Percentiles rank a stretch among this genome's conserved stretches.
Evolutionary conservation across 192 early-diverging fungal species (phyloP).

Genomic region (Diversispora eburnea): DNA sequence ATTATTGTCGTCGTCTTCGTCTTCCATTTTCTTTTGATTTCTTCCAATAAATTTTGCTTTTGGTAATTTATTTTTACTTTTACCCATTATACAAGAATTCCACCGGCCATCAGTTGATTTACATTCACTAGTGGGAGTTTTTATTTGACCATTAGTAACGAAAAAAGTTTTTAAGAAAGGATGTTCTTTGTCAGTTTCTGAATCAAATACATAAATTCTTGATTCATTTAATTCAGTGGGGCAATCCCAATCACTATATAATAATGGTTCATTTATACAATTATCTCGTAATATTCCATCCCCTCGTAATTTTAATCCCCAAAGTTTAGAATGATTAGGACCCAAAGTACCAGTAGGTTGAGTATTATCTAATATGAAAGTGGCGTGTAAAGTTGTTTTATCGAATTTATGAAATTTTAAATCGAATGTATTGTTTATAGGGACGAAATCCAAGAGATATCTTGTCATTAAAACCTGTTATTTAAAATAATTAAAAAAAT

Average conservation of each 20-base stretch:
- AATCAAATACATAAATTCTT: neutral
- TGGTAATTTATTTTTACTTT: neutral
- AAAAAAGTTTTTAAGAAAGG: neutral
- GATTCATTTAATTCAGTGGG: neutral
- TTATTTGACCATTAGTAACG: neutral
- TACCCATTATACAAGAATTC: neutral
- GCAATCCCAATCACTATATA: neutral
- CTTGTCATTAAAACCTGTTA: neutral
- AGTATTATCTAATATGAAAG: neutral
- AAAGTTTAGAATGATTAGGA: neutral
- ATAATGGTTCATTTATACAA: neutral
- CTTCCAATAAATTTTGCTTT: neutral
- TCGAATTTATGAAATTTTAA: neutral
- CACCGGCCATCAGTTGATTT: neutral
- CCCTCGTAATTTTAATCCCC: conserved; percentile 2
- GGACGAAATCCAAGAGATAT: neutral
- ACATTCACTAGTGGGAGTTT: neutral
- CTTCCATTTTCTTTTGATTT: neutral
- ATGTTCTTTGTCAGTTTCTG: neutral
- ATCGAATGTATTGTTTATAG: neutral
- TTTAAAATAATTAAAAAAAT: neutral
- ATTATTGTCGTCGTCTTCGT: too few species aligned
- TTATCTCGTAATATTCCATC: conserved; percentile 3
- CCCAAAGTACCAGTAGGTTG: neutral
- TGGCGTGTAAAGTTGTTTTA: neutral